Evolutionary conservation across 2,329 filamentous ascomycete genomes (phyloP), one percentile per base, ranked within the genome.

Genomic region (Aspergillus ibericus): DNA sequence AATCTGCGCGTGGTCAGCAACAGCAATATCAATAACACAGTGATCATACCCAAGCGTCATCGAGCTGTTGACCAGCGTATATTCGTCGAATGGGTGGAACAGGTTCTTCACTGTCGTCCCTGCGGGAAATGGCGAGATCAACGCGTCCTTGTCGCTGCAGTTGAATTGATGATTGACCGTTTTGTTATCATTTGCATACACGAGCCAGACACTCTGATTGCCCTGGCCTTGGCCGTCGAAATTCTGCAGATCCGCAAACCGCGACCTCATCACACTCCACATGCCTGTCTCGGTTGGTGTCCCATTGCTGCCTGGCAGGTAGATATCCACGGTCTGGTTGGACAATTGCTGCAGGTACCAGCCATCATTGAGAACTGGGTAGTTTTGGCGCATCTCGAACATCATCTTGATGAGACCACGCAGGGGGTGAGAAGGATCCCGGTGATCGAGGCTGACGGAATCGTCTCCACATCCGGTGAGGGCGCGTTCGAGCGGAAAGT

Each of bases 321-420:
- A 75, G 51, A 82, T 74, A 29, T 81, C 69, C 34, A 75, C 71
- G 1, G 82, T 86, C 66, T 82, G 76, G 42, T 83, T 85, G 1
- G 83, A 85, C 1, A 88, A 75, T 54, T 82, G 75, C 55, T 80
- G 72, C 27, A 88, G 66, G 52, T 76, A 76, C 64, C 78, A 85
- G 0, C 85, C 85, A 63, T 87, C 84, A 44, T 85, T 85, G n/a
- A 88, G 74, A 0, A 81, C 81, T 0, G 83, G 81, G 54, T 79
- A 87, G 29, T 81, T 71, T 20, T 79, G 68, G 53, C 85, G 80
- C 70, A 87, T 77, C 63, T 86, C 78, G 63, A 83, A 86, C 81
- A 87, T 85, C 48, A 80, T 75, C 70, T 85, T 86, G 59, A 86
- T 74, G 47, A 85, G 80, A 62, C 84, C 86, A 44, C 84, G 80